Conservation (phyloP, 148 eudicot genomes). For the Mesembryanthemum crystallinum region DNA sequence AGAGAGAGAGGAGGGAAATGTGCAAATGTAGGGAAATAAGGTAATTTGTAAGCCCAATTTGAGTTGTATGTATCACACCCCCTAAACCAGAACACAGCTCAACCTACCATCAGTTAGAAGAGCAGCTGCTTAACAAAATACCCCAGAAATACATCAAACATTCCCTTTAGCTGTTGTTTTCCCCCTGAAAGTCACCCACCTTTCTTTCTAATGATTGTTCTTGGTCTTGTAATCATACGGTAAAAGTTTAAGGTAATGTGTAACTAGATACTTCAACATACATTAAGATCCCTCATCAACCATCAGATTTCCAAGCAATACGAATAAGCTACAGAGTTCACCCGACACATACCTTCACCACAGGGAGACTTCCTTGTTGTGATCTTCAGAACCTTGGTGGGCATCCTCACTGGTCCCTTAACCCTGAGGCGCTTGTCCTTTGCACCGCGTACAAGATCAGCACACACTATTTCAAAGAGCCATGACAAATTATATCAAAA, state of each 20-base stretch:
- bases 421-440: slow-evolving; percentile 94
- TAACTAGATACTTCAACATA: too few relatives aligned
- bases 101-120: neutral
- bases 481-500: neutral
- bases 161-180: neutral
- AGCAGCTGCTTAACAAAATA: neutral
- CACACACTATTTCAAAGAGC: slow-evolving; percentile 53
- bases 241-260: too few relatives aligned
- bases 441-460: slow-evolving; percentile 90
- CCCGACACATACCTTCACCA: slow-evolving; percentile 76
- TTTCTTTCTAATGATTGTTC: neutral
- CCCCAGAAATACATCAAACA: neutral
- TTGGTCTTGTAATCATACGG: neutral
- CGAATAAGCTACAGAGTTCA: neutral
- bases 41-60: too few relatives aligned
- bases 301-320: neutral
- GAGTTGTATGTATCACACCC: too few relatives aligned
- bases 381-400: slow-evolving; percentile 84
- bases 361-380: slow-evolving; percentile 95
- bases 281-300: too few relatives aligned
- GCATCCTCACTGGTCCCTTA: slow-evolving; percentile 97
- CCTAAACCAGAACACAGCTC: too few relatives aligned
- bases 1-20: too few relatives aligned
- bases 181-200: neutral
- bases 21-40: too few relatives aligned